These are phyloP conservation scores for Penicillium atrosanguineum DNA, from an alignment of 495 filamentous ascomycete genomes.

Conservation along the genomic window DNA sequence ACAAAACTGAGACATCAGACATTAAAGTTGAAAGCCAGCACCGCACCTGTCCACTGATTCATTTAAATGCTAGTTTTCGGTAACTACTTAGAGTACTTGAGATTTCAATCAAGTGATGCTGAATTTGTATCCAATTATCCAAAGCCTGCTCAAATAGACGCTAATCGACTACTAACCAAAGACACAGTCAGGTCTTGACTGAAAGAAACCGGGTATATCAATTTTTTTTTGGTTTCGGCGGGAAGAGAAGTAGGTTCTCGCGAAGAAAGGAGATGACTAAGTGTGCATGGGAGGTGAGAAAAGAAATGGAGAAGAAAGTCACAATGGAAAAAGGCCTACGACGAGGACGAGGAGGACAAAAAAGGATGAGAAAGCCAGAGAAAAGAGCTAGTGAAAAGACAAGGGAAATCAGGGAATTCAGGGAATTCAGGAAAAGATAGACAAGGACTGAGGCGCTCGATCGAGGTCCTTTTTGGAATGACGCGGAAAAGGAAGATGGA, in stretches of 20 bases:
- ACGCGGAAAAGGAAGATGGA: slow-evolving; percentile 11
- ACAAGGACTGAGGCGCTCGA: neutral
- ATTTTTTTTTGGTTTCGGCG: slow-evolving; percentile 7
- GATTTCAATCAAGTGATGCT: neutral
- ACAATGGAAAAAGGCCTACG: slow-evolving; percentile 1
- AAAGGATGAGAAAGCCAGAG: slow-evolving; percentile 7
- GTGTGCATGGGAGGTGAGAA: slow-evolving; percentile 2
- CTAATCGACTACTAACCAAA: neutral
- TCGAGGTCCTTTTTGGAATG: neutral
- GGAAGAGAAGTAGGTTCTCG: neutral
- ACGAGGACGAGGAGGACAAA: neutral
- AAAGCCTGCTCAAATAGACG: neutral
- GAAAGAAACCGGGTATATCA: slow-evolving; percentile 24
- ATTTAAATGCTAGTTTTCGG: neutral
- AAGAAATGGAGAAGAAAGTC: slow-evolving; percentile 1
- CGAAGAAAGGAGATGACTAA: neutral
- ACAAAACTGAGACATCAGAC: neutral
- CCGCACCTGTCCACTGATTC: neutral
- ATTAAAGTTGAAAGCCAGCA: neutral
- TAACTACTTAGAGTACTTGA: no score
- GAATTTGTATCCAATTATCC: neutral
- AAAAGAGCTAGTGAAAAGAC: slow-evolving; percentile 1
- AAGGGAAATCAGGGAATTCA: slow-evolving; percentile 3
- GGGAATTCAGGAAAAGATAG: neutral
- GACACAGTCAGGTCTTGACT: neutral